Conservation (phyloP, 345 rosid species). For the Arabis alpina region DNA sequence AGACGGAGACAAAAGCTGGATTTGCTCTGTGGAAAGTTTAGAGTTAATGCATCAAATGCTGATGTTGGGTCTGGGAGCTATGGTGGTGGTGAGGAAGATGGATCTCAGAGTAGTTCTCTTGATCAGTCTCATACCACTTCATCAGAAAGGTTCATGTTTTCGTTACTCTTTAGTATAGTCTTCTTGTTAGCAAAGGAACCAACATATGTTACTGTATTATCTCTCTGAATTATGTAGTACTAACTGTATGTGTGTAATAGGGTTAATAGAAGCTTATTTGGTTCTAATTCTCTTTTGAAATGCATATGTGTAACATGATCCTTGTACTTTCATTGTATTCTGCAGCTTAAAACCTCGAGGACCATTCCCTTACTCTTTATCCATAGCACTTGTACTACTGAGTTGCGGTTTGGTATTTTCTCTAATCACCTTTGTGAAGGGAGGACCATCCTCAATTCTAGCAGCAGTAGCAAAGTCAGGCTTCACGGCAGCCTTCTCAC, state of each 20-base stretch:
- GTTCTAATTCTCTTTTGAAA: slow-evolving; percentile 2
- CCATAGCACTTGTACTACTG: slow-evolving; percentile 69
- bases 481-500: slow-evolving; percentile 92
- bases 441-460: slow-evolving; percentile 73
- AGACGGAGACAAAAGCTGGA: slow-evolving; percentile 53
- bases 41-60: slow-evolving; percentile 67
- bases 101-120: slow-evolving; percentile 47
- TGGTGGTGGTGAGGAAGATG: slow-evolving; percentile 55
- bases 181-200: slow-evolving; percentile 11
- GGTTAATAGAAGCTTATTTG: not conserved
- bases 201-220: slow-evolving; percentile 10
- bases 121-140: slow-evolving; percentile 51
- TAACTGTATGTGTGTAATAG: not conserved
- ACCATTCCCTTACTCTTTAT: slow-evolving; percentile 74
- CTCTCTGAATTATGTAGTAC: not conserved
- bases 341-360: slow-evolving; percentile 70
- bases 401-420: slow-evolving; percentile 77
- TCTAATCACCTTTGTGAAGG: slow-evolving; percentile 69
- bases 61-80: slow-evolving; percentile 74
- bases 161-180: not conserved
- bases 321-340: slow-evolving; percentile 32
- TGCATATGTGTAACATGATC: slow-evolving; percentile 10
- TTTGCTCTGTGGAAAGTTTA: slow-evolving; percentile 42
- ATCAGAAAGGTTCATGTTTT: slow-evolving; percentile 51
- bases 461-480: slow-evolving; percentile 95